Base-by-base conservation (phyloP, 148 eudicot species). In the Rhododendron molle region DNA sequence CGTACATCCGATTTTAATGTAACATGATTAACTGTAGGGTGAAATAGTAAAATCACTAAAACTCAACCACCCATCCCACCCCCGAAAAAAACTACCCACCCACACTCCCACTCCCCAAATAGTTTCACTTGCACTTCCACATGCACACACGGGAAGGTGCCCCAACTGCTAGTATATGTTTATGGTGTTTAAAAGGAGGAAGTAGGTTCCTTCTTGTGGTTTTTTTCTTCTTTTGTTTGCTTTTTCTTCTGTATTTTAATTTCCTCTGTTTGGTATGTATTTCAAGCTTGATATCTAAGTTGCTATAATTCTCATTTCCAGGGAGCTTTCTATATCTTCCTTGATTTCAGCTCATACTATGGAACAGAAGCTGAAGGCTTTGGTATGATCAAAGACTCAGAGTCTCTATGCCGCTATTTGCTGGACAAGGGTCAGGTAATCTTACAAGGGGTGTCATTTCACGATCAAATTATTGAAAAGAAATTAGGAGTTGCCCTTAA, bases 321-420 rank as follows among this genome's bases (percentile, higher is more conserved):
- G 98, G 99, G 99, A 90, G 99, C 98, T 85, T 96, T 96, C 89
- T 96, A 95, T 91, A 92, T 96, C 40, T 95, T 96, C 88, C 91
- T 96, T 67, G 98, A 96, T 90, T 95, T 95, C 84, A 96, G 98
- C 91, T 87, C 91, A 62, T 96, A 94, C 86, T 95, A 93, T 77
- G 96, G 98, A 60, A 81, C 88, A 30, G 88, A 94, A 86, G 95
- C 89, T 62, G 94, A 96, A 88, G 99, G 92, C 65, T 96, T 96
- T 89, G 99, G 98, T 84, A 26, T 83, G 46, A 92, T 96, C 79
- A 80, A 92, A 85, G 94, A 92, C 71, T 96, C 99, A 0, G 99
- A 95, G 82, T 92, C 99, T 26, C 89, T 96, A 34, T 95, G 99
- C 85, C 93, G 98, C 72, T 96, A 93, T 92, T 88, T 96, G 60